These are phyloP conservation scores for Arthrocladium fulminans DNA, from an alignment of 2,329 filamentous ascomycete genomes.

Conservation along the genomic window DNA sequence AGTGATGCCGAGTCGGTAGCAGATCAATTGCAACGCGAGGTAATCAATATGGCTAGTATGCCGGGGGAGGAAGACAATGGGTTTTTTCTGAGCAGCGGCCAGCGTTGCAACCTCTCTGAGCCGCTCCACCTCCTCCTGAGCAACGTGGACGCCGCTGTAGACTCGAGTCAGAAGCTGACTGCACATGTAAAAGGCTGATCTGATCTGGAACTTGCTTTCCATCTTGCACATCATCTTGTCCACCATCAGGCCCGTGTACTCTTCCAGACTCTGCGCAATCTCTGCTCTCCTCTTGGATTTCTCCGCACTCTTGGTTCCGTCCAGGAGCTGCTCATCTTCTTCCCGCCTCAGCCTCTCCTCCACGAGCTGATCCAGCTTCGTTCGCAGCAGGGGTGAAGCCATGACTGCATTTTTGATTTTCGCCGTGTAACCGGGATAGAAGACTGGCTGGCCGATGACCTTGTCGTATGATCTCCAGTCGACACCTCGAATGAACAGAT, in stretches of 20 bases:
- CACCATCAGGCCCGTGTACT: conserved; percentile 78
- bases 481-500: conserved; percentile 80
- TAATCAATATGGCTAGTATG: conserved; percentile 96
- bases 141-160: conserved; percentile 94
- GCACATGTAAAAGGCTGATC: conserved; percentile 78
- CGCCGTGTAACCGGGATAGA: conserved; percentile 85
- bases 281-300: conserved; percentile 47
- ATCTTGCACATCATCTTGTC: conserved; percentile 99
- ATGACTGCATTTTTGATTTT: conserved; percentile 76
- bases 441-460: conserved; percentile 83
- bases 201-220: conserved; percentile 86
- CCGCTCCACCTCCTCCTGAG: conserved; percentile 81
- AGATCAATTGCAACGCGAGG: conserved; percentile 87
- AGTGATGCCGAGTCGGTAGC: conserved; percentile 81
- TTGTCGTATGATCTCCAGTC: conserved; percentile 94
- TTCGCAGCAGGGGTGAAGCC: conserved; percentile 63
- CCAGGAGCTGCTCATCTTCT: conserved; percentile 54
- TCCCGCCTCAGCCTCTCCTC: conserved; percentile 66
- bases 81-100: conserved; percentile 80
- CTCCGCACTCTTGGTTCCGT: conserved; percentile 12
- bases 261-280: conserved; percentile 63
- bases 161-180: conserved; percentile 85
- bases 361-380: conserved; percentile 68
- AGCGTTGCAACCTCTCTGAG: conserved; percentile 72
- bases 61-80: conserved; percentile 89